Evolutionary conservation across 352 stramenopile species (phyloP), one percentile per base, ranked within the genome.

Genomic region (Peronospora belbahrii): DNA sequence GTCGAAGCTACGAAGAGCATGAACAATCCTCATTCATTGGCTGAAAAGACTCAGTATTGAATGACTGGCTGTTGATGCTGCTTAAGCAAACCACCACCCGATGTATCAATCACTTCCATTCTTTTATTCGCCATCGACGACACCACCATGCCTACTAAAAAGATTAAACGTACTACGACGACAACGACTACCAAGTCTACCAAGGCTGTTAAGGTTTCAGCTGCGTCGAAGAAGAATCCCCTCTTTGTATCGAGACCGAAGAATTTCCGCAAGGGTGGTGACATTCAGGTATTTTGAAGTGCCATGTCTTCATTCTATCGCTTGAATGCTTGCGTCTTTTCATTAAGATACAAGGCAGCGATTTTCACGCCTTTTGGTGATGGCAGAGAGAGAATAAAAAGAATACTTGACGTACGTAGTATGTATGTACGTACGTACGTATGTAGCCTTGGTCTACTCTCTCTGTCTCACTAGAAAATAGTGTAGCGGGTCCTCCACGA

Each of bases 241-340:
- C 82, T 99, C 41, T 99, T 98, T 83, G 83, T 84, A 41, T 71
- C 87, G 44, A 74, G 71, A 40, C 94, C 94, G 52, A 95, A 95
- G 62, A 97, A 91, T 74, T 97, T 97, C 74, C 79, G 92, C 69
- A 90, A 98, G 57, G 96, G 96, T 54, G 88, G 94, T 66, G 89
- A 96, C 64, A 88, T 99, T 78, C 94, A 97, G 81, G 88, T 92
- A 94, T 73, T 79, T 62, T 65, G 53, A 67, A 52, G 47, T 38
- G 17, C 58, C 47, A 25, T 42, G n/a, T 65, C 17, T 27, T 24
- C 31, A 46, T 40, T 34, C 19, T 3, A 55, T 65, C 43, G 54
- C 30, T 35, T 48, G n/a, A n/a, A n/a, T 13, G 44, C 20, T 43
- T 42, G 33, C 35, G 22, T 30, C 22, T 38, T 27, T 46, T 17